Evolutionary conservation across 495 filamentous ascomycete species (phyloP).

Genomic region (Tuber indicum): DNA sequence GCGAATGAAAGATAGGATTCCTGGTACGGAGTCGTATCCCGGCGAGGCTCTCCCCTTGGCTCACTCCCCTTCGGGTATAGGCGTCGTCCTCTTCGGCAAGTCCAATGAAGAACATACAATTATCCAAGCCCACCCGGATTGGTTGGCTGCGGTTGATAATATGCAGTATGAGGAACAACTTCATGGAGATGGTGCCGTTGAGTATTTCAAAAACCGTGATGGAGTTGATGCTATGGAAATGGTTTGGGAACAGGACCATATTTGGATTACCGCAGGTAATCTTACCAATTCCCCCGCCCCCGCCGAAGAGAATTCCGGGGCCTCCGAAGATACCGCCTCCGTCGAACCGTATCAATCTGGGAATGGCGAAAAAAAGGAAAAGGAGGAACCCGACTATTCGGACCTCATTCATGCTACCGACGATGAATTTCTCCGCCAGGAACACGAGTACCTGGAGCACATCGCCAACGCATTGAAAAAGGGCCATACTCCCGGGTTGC

Average conservation of each 20-base stretch:
- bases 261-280: background rate
- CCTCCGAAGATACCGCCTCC: too few relatives aligned
- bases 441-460: background rate
- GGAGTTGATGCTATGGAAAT: background rate
- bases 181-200: accelerated
- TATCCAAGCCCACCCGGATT: background rate
- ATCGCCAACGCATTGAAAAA: background rate
- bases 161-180: background rate
- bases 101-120: accelerated
- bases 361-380: background rate
- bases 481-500: too few relatives aligned
- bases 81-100: background rate
- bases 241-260: background rate
- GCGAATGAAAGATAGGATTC: background rate
- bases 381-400: background rate
- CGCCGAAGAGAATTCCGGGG: background rate
- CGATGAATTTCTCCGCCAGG: background rate
- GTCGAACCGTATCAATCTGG: too few relatives aligned
- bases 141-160: background rate
- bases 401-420: background rate
- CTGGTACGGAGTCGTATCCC: background rate
- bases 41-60: background rate
- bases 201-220: background rate
- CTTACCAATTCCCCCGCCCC: too few relatives aligned
- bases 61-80: background rate